Base-by-base conservation (phyloP, 164 flowering plant species). In the Vitis riparia region DNA sequence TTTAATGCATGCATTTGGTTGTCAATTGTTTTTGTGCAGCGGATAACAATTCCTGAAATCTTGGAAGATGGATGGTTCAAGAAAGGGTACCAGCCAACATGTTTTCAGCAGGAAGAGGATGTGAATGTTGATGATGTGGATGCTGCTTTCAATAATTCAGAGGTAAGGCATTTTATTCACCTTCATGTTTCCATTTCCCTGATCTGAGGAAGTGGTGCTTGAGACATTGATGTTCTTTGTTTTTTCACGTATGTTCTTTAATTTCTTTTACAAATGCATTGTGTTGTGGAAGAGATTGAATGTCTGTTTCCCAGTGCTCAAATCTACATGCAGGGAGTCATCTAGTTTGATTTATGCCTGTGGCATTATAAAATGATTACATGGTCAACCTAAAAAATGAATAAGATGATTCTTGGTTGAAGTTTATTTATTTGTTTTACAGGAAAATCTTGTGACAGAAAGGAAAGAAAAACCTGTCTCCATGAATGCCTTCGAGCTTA, bases 401-500 rank as follows among this genome's bases (percentile, higher is more conserved):
- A 3, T 14, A 16, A 37, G 44, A 37, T 59, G 44, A 23, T 23
- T 23, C 27, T 23, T 23, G 27, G 27, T 23, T 23, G 27, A 37
- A 37, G 5, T 37, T 6, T 37, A 37, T 37, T 62, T 66, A 11
- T 15, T 73, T 51, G 19, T 66, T 13, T 72, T 80, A 77, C 85
- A 91, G 97, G 93, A 91, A 74, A 58, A 84, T 78, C 89, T 88
- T 69, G 91, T 94, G 2, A 92, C 92, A 11, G 99, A 91, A 77
- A 92, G 78, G 84, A 88, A 85, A 75, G 98, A 90, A 76, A 90
- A 77, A 60, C 99, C 99, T 9, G 89, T 74, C 55, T 85, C 96
- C 13, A 89, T 95, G 99, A 93, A 93, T 74, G 97, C 99, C 1
- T 95, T 95, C 77, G 98, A 93, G 84, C 88, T 95, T 49, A 91